Conservation (phyloP, 768 basidiomycete species). For the Crucibulum laeve region DNA sequence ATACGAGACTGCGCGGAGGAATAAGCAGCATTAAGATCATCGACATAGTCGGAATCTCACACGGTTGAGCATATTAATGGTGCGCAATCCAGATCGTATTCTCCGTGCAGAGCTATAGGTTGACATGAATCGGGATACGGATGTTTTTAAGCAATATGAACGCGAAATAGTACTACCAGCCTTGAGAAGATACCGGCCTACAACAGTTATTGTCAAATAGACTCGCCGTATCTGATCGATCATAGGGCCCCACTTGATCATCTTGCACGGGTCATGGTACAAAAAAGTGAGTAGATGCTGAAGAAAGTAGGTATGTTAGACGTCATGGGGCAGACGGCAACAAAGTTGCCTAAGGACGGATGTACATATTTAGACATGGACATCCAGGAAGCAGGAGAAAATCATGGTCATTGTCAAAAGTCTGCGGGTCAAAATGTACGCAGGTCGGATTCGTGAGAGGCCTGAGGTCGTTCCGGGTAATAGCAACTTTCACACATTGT, state of each 20-base stretch:
- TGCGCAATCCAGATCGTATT: no score
- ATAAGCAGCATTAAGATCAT: no score
- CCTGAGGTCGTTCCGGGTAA: slow-evolving; percentile 2
- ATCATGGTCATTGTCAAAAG: neutral
- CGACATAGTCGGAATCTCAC: no score
- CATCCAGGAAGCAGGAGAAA: neutral
- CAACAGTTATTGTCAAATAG: slow-evolving; percentile 1
- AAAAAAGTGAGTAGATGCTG: neutral
- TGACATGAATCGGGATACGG: neutral
- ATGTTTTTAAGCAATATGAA: neutral
- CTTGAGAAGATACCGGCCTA: no score
- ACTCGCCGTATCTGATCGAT: slow-evolving; percentile 1
- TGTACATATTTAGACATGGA: neutral
- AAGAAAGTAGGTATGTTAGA: slow-evolving; percentile 2
- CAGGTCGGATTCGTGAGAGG: slow-evolving; percentile 16
- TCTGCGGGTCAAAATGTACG: slow-evolving; percentile 2
- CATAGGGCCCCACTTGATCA: neutral
- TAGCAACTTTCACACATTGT: slow-evolving; percentile 4
- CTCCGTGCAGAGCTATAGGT: no score
- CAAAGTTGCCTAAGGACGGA: no score
- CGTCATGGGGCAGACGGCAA: slow-evolving; percentile 2
- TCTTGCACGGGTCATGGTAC: neutral
- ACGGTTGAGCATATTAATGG: no score
- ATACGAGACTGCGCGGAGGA: slow-evolving; percentile 5
- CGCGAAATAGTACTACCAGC: no score